These are phyloP conservation scores for Plasmopara halstedii DNA, from an alignment of 352 stramenopile genomes.

Conservation along the genomic window DNA sequence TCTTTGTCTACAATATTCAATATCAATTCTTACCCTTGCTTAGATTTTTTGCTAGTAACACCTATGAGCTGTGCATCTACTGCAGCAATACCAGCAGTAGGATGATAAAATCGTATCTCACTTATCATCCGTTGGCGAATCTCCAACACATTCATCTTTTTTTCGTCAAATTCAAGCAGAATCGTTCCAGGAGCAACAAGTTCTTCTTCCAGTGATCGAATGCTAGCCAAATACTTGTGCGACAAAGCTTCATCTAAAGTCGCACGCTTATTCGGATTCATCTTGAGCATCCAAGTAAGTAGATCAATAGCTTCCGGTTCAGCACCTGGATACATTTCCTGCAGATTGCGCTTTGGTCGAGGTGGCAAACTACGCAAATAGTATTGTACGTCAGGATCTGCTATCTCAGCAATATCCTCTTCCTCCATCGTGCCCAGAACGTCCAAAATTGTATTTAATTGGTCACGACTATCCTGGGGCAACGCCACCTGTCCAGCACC, in stretches of 20 bases:
- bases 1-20: not conserved
- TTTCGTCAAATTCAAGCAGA: conserved; percentile 81
- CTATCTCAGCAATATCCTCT: conserved; percentile 80
- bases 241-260: conserved; percentile 74
- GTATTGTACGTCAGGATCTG: conserved; percentile 74
- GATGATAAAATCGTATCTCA: conserved; percentile 77
- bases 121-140: conserved; percentile 76
- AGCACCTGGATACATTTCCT: conserved; percentile 79
- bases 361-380: conserved; percentile 72
- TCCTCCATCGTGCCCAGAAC: conserved; percentile 83
- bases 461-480: conserved; percentile 77
- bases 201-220: conserved; percentile 79
- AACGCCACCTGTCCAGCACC: conserved; percentile 65
- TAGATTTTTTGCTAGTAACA: conserved; percentile 27
- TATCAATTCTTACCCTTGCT: conserved; percentile 14
- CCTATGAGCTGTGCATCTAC: conserved; percentile 10
- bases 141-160: conserved; percentile 73
- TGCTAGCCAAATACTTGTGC: conserved; percentile 81
- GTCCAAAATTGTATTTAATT: conserved; percentile 84
- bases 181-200: conserved; percentile 79
- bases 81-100: conserved; percentile 16
- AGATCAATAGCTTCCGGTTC: conserved; percentile 77
- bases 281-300: conserved; percentile 78
- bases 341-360: conserved; percentile 59
- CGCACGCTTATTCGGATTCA: conserved; percentile 77